A percentile compares a stretch with the other conserved stretches of the same genome.
Evolutionary conservation across 768 basidiomycete genomes (phyloP).

Genomic region (Obba rivulosa): DNA sequence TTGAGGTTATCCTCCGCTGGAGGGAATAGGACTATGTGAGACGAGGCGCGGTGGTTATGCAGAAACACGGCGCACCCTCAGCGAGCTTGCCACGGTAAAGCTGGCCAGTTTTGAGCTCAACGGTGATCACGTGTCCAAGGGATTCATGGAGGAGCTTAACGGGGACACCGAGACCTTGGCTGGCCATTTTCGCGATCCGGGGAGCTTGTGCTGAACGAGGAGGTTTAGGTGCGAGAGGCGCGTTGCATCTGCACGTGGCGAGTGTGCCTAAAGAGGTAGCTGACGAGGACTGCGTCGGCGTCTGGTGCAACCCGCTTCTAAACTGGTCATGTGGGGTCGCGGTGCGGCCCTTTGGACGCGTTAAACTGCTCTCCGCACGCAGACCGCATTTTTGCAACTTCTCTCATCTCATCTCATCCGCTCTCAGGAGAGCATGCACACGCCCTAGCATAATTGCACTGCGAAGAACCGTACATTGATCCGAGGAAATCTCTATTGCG

Average conservation of each 20-base stretch:
- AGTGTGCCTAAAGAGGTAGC: not conserved
- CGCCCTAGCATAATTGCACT: too few species aligned
- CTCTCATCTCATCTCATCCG: too few species aligned
- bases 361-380: too few species aligned
- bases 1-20: constrained; percentile 97
- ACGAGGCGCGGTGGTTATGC: constrained; percentile 2
- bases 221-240: not conserved
- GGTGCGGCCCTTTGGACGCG: too few species aligned
- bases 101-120: constrained; percentile 98
- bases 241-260: too few species aligned
- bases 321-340: not conserved
- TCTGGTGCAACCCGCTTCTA: not conserved
- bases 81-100: constrained; percentile 95
- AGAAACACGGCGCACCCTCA: constrained; percentile 60
- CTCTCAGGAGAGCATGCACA: too few species aligned
- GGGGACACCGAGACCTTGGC: constrained; percentile 78
- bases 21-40: constrained; percentile 17
- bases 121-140: constrained; percentile 92
- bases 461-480: too few species aligned
- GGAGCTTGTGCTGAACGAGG: not conserved
- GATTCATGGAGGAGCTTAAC: constrained; percentile 97
- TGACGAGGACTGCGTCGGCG: not conserved
- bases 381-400: too few species aligned
- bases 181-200: constrained; percentile 32
- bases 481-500: too few species aligned